Evolutionary conservation across 2,329 filamentous ascomycete species (phyloP).

Genomic region (Monilinia laxa): DNA sequence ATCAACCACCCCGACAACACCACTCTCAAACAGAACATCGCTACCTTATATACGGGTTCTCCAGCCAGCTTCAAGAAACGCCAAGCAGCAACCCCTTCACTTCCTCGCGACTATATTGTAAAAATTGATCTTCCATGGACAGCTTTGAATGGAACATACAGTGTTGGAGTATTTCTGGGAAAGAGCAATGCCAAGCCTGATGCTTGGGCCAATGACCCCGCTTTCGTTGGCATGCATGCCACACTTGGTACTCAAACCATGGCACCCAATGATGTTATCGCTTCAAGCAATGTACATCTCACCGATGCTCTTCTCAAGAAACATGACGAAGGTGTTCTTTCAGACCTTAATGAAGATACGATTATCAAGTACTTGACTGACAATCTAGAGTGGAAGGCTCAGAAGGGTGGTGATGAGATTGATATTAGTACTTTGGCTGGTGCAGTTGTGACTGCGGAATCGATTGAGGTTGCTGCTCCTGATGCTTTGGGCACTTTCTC

Average conservation of each 20-base stretch:
- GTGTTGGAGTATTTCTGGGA: constrained; percentile 41
- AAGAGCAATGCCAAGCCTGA: constrained; percentile 34
- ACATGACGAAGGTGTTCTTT: constrained; percentile 34
- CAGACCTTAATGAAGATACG: constrained; percentile 33
- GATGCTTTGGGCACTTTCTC: constrained; percentile 8
- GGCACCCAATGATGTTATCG: constrained; percentile 27
- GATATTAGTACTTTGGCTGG: neutral
- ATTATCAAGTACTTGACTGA: constrained; percentile 36
- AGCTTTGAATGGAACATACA: constrained; percentile 38
- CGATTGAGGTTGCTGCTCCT: constrained; percentile 17
- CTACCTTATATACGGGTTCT: constrained; percentile 13
- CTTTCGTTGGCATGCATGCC: constrained; percentile 21
- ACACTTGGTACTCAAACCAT: constrained; percentile 6
- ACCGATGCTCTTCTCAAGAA: constrained; percentile 40
- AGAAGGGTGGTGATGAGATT: constrained; percentile 13
- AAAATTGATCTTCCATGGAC: constrained; percentile 40
- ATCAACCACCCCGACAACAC: constrained; percentile 12
- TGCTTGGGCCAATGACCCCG: constrained; percentile 23
- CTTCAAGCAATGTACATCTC: constrained; percentile 43
- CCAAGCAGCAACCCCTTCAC: constrained; percentile 7
- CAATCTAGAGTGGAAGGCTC: constrained; percentile 34
- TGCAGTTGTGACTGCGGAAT: constrained; percentile 4
- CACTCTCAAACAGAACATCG: constrained; percentile 20
- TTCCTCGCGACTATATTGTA: constrained; percentile 39
- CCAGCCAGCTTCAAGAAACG: neutral